Conservation (phyloP, 768 basidiomycete genomes). For the Suillus subalutaceus region DNA sequence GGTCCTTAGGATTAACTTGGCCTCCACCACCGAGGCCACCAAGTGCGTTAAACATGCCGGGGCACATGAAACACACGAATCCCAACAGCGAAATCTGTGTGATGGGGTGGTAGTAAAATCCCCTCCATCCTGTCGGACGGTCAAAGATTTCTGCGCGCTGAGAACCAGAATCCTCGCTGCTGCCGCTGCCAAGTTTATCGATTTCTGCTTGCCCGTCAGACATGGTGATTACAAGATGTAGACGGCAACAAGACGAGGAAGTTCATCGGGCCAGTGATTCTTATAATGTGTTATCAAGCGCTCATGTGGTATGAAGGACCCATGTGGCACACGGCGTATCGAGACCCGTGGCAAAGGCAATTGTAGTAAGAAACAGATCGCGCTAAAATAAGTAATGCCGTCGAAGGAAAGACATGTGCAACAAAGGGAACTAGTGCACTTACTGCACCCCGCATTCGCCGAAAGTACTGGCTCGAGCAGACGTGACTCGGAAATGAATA, state of each 20-base stretch:
- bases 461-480: neutral
- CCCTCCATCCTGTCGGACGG: constrained; percentile 53
- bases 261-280: neutral
- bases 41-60: constrained; percentile 79
- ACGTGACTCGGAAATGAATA: neutral
- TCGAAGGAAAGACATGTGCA: constrained; percentile 46
- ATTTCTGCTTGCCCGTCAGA: constrained; percentile 19
- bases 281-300: constrained; percentile 11
- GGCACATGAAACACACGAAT: constrained; percentile 60
- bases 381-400: constrained; percentile 42
- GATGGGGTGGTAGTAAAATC: constrained; percentile 56
- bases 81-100: constrained; percentile 56
- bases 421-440: neutral
- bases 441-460: neutral
- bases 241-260: neutral
- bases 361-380: constrained; percentile 7
- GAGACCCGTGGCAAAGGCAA: constrained; percentile 71
- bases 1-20: constrained; percentile 62
- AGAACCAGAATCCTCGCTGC: constrained; percentile 32
- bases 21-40: constrained; percentile 83
- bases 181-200: constrained; percentile 27
- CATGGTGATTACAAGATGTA: constrained; percentile 19
- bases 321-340: constrained; percentile 71
- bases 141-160: constrained; percentile 38
- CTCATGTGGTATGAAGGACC: neutral